A percentile compares a stretch with the other conserved stretches of the same genome.
phyloP scores from a whole-genome alignment of 148 eudicot species.

The Selenicereus undatus region DNA sequence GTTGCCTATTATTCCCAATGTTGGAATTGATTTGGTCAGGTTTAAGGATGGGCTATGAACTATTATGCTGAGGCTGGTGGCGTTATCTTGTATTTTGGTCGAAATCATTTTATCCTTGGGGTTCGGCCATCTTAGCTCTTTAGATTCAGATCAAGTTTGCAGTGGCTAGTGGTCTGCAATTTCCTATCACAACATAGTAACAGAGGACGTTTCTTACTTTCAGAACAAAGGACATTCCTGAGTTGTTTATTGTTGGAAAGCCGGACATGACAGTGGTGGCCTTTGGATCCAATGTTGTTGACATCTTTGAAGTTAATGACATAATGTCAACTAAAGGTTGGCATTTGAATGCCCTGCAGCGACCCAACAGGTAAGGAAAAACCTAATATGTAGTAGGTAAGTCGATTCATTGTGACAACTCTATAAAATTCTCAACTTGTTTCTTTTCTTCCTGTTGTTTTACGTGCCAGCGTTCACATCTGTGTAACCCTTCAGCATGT shows the following conservation, averaged over 20 bases:
- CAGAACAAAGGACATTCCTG: slow-evolving; percentile 74
- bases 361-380: slow-evolving; percentile 65
- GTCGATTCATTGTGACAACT: background rate
- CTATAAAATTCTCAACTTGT: background rate
- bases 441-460: slow-evolving; percentile 10
- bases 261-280: slow-evolving; percentile 99
- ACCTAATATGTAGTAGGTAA: background rate
- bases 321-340: slow-evolving; percentile 88
- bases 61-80: background rate
- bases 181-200: background rate
- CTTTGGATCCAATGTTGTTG: slow-evolving; percentile 62
- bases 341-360: slow-evolving; percentile 93
- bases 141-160: background rate
- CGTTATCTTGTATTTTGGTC: background rate
- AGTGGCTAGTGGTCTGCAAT: background rate
- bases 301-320: slow-evolving; percentile 98
- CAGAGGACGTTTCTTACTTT: background rate
- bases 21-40: background rate
- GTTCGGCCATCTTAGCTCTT: too few relatives aligned
- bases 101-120: background rate
- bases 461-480: slow-evolving; percentile 67
- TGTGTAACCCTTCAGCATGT: slow-evolving; percentile 98
- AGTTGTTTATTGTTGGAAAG: slow-evolving; percentile 71
- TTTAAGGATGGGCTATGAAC: background rate
- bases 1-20: background rate